phyloP scores from a whole-genome alignment of 352 stramenopile species.

The Blastocystis sp. region DNA sequence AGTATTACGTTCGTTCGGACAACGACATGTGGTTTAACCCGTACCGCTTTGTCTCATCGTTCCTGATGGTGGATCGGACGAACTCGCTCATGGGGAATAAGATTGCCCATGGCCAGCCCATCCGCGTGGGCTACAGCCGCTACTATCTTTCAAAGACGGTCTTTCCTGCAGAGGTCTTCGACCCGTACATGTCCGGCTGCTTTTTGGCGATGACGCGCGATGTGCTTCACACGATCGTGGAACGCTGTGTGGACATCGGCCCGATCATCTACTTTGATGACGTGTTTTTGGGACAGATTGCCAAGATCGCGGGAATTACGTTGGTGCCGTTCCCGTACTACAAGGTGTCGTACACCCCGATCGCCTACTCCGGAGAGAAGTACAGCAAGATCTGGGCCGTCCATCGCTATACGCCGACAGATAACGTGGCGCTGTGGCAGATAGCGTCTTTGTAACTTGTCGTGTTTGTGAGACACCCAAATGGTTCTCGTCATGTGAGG shows the following conservation, averaged over 20 bases:
- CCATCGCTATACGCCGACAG: slow-evolving; percentile 39
- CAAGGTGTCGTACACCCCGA: slow-evolving; percentile 47
- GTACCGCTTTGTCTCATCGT: slow-evolving; percentile 5
- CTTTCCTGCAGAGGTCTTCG: slow-evolving; percentile 37
- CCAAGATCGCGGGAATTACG: slow-evolving; percentile 32
- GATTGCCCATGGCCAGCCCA: slow-evolving; percentile 30
- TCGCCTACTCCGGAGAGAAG: slow-evolving; percentile 1
- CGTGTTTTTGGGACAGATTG: slow-evolving; percentile 59
- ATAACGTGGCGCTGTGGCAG: slow-evolving; percentile 64
- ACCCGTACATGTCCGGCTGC: slow-evolving; percentile 51
- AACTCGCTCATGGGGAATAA: slow-evolving; percentile 59
- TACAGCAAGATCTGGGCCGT: slow-evolving; percentile 56
- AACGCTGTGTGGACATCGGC: slow-evolving; percentile 40
- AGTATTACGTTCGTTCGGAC: slow-evolving; percentile 50
- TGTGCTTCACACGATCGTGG: slow-evolving; percentile 41
- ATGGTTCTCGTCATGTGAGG: neutral
- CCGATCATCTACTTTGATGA: slow-evolving; percentile 67
- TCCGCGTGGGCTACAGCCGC: slow-evolving; percentile 32
- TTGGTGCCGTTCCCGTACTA: slow-evolving; percentile 40
- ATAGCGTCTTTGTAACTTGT: slow-evolving; percentile 22
- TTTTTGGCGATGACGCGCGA: slow-evolving; percentile 56
- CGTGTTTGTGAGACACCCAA: slow-evolving; percentile 1
- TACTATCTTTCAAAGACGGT: slow-evolving; percentile 62
- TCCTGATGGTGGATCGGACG: slow-evolving; percentile 17
- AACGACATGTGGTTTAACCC: slow-evolving; percentile 68